phyloP scores from a whole-genome alignment of 2,329 filamentous ascomycete genomes.

The Scedosporium dehoogii region DNA sequence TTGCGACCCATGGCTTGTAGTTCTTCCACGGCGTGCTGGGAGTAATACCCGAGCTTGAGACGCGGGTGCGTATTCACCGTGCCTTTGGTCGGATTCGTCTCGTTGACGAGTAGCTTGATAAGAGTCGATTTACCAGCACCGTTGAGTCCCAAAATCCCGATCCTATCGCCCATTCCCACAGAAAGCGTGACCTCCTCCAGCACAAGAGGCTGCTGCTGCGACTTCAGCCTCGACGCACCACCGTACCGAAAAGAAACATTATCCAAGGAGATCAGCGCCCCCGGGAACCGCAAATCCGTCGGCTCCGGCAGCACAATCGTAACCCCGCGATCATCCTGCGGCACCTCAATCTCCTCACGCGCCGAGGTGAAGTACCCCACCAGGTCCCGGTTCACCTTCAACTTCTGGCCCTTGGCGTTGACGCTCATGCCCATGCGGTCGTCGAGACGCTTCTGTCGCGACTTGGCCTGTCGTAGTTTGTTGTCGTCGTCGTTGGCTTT shows the following conservation, averaged over 20 bases:
- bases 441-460: constrained; percentile 74
- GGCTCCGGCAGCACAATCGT: constrained; percentile 51
- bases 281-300: constrained; percentile 63
- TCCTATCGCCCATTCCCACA: constrained; percentile 61
- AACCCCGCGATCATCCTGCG: constrained; percentile 49
- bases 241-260: constrained; percentile 56
- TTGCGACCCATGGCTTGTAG: constrained; percentile 45
- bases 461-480: constrained; percentile 77
- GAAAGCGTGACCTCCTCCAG: constrained; percentile 57
- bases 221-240: constrained; percentile 6
- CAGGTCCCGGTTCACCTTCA: constrained; percentile 72
- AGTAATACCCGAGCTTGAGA: constrained; percentile 65
- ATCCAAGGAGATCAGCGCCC: constrained; percentile 63
- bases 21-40: constrained; percentile 66
- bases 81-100: constrained; percentile 48
- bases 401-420: constrained; percentile 59
- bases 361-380: constrained; percentile 48
- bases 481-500: constrained; percentile 74
- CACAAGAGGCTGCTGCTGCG: constrained; percentile 19
- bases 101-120: constrained; percentile 58
- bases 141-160: constrained; percentile 71
- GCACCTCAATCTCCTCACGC: constrained; percentile 63
- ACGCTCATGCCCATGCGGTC: constrained; percentile 71
- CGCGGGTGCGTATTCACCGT: constrained; percentile 57
- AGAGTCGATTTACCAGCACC: constrained; percentile 76